Conservation (phyloP, 768 basidiomycete species). For the Mycena alexandri region DNA sequence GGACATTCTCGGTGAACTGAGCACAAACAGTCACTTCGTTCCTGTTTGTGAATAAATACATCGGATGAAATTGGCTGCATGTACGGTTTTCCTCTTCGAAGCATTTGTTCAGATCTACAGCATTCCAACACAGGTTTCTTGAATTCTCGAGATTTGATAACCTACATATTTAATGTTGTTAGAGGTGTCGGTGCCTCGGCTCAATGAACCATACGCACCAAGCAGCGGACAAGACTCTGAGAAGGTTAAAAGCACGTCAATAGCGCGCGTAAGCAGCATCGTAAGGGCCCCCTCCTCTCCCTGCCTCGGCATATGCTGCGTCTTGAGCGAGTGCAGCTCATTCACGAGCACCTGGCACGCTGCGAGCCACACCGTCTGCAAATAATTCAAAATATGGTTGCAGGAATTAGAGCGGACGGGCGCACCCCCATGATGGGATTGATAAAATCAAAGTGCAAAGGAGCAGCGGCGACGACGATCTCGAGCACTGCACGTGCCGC, state of each 20-base stretch:
- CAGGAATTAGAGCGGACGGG: too few species aligned
- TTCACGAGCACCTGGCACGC: conserved; percentile 19
- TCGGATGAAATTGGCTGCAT: too few species aligned
- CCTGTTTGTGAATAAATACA: too few species aligned
- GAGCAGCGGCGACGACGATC: conserved; percentile 34
- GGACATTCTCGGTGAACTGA: too few species aligned
- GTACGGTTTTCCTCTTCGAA: too few species aligned
- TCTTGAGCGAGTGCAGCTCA: neutral
- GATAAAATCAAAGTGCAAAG: conserved; percentile 37
- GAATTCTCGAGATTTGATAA: conserved; percentile 21
- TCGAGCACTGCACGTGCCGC: conserved; percentile 38
- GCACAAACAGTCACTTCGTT: too few species aligned
- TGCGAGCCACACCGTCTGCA: conserved; percentile 22
- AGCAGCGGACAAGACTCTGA: conserved; percentile 4
- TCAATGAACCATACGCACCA: conserved; percentile 5
- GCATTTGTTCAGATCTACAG: too few species aligned
- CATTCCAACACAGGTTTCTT: conserved; percentile 9
- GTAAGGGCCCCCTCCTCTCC: neutral
- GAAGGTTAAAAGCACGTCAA: neutral
- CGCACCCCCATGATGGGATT: conserved; percentile 49
- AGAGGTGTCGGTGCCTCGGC: too few species aligned
- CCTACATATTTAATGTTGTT: neutral
- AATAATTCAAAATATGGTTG: neutral
- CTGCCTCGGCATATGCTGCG: too few species aligned
- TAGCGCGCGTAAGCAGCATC: neutral